Percentiles rank a stretch among this genome's conserved stretches.
Conservation (phyloP, 371 early-diverging fungal genomes). For the Nematocida ausubeli region DNA sequence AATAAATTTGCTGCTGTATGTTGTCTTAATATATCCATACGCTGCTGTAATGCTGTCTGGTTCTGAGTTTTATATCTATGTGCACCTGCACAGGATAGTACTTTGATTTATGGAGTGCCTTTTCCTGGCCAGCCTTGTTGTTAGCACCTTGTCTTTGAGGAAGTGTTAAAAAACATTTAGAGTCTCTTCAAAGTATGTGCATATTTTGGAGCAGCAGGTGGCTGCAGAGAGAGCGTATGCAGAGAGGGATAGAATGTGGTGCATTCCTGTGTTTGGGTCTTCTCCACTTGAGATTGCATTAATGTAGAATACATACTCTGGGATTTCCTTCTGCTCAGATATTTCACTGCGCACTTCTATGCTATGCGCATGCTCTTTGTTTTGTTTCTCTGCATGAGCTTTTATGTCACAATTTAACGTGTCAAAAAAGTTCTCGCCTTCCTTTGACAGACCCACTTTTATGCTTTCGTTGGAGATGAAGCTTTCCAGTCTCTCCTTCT, state of each 20-base stretch:
- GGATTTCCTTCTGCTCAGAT: not conserved
- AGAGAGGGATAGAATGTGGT: constrained; percentile 14
- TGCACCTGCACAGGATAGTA: no score
- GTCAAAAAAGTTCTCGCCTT: constrained; percentile 44
- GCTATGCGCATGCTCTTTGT: not conserved
- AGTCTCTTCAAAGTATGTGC: constrained; percentile 16
- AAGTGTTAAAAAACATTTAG: constrained; percentile 45
- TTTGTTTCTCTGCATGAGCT: not conserved
- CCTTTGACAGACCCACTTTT: constrained; percentile 52
- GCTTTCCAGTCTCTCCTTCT: constrained; percentile 86
- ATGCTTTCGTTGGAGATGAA: constrained; percentile 76
- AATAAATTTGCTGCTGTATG: no score
- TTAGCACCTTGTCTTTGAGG: no score
- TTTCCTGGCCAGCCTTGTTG: no score
- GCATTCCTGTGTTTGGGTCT: constrained; percentile 29
- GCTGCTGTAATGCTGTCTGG: no score
- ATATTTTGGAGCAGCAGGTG: constrained; percentile 49
- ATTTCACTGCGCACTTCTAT: not conserved
- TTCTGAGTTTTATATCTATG: no score
- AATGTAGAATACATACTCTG: constrained; percentile 40
- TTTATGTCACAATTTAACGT: not conserved
- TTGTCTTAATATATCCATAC: no score
- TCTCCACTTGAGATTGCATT: constrained; percentile 41
- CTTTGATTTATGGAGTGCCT: no score
- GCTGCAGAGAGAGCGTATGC: constrained; percentile 46